phyloP scores from a whole-genome alignment of 257 asterid species.

The Gentiana dahurica region DNA sequence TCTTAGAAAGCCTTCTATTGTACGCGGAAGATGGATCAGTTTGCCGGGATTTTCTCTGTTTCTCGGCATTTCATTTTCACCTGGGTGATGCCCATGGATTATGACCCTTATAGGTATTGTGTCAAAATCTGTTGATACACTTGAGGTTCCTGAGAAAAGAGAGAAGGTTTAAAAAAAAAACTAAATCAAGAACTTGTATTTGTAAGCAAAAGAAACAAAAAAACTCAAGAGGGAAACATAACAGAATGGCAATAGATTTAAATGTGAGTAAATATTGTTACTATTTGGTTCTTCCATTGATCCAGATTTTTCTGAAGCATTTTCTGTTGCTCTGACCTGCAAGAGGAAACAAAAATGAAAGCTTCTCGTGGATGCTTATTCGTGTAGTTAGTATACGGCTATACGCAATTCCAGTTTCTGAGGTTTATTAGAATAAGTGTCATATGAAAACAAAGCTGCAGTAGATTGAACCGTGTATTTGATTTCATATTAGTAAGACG shows the following conservation, averaged over 20 bases:
- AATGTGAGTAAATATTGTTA: conserved; percentile 18
- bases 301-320: conserved; percentile 32
- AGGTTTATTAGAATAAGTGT: too few species aligned
- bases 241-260: too few species aligned
- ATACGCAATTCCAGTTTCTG: too few species aligned
- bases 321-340: conserved; percentile 32
- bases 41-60: conserved; percentile 46
- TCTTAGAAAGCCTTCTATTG: conserved; percentile 53
- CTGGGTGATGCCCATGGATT: conserved; percentile 86
- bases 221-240: too few species aligned
- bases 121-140: conserved; percentile 15
- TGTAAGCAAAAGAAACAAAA: not conserved
- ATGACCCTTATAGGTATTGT: conserved; percentile 47
- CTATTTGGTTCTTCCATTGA: conserved; percentile 30
- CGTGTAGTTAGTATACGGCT: too few species aligned
- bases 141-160: conserved; percentile 33
- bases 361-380: too few species aligned
- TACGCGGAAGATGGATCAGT: conserved; percentile 73
- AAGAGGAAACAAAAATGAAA: conserved; percentile 2
- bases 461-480: not conserved
- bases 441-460: not conserved
- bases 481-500: conserved; percentile 3
- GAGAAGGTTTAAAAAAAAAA: too few species aligned
- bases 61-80: conserved; percentile 27
- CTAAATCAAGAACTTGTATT: too few species aligned